phyloP scores from a whole-genome alignment of 495 filamentous ascomycete genomes.

The Lophium mytilinum region DNA sequence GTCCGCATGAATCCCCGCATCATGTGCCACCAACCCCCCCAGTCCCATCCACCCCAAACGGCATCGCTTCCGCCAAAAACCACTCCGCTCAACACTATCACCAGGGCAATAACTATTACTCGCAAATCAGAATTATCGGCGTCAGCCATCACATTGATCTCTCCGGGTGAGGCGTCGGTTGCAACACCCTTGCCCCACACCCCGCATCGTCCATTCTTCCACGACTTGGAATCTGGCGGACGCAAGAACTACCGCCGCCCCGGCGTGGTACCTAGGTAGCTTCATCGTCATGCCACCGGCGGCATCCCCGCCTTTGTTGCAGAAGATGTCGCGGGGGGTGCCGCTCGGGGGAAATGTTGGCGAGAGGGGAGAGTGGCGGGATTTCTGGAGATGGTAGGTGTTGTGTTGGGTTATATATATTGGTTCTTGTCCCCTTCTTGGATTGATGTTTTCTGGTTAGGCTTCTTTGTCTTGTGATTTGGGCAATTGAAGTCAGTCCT shows the following conservation, averaged over 20 bases:
- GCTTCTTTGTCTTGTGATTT: neutral
- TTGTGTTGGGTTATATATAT: no score
- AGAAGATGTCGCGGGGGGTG: neutral
- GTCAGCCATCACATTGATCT: no score
- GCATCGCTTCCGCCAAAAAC: no score
- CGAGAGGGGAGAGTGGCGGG: neutral
- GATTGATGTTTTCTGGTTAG: neutral
- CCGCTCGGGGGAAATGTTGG: neutral
- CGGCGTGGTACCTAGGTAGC: neutral
- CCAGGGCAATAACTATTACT: no score
- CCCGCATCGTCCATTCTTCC: conserved; percentile 6
- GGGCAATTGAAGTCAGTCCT: neutral
- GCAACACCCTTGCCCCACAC: neutral
- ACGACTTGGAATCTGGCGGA: conserved; percentile 13
- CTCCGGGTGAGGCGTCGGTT: no score
- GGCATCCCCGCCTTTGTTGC: neutral
- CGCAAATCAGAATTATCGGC: no score
- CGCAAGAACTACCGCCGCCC: neutral
- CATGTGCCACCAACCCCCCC: no score
- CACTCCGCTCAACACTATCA: no score
- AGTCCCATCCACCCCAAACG: no score
- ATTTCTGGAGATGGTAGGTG: no score
- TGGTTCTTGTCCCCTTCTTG: no score
- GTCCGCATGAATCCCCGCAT: no score
- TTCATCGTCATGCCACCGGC: neutral